Conservation (phyloP, 345 rosid species). For the Kandelia obovata region DNA sequence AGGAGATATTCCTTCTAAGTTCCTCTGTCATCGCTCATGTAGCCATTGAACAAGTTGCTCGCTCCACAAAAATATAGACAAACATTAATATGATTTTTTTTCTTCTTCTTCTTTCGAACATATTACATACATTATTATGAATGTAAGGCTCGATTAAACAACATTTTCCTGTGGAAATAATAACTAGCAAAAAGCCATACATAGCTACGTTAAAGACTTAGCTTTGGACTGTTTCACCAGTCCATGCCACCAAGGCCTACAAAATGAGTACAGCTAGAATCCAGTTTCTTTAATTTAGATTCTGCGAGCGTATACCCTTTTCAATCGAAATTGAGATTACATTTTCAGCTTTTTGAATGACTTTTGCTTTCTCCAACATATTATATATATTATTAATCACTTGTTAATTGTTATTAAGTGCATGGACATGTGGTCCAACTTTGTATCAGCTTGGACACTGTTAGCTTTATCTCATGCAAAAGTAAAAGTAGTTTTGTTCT, state of each 20-base stretch:
- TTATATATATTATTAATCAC: conserved; percentile 1
- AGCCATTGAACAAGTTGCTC: conserved; percentile 31
- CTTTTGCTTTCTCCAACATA: conserved; percentile 12
- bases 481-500: conserved; percentile 13
- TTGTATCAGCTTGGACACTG: conserved; percentile 9
- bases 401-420: conserved; percentile 9
- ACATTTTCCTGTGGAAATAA: conserved; percentile 28
- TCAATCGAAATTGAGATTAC: conserved; percentile 27
- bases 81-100: background rate
- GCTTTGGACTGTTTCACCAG: conserved; percentile 28
- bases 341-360: conserved; percentile 26
- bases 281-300: conserved; percentile 34
- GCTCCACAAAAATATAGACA: conserved; percentile 23
- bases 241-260: conserved; percentile 32
- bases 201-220: conserved; percentile 6
- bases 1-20: conserved; percentile 39
- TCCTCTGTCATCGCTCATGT: conserved; percentile 22
- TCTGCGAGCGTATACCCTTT: conserved; percentile 10
- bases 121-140: conserved; percentile 21
- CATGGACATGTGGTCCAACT: conserved; percentile 30
- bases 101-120: background rate
- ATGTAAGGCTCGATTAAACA: conserved; percentile 30
- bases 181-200: conserved; percentile 30
- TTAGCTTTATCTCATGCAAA: conserved; percentile 11
- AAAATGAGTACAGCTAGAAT: conserved; percentile 37